Evolutionary conservation across 208 protist species (phyloP), one percentile per base, ranked within the genome.

Genomic region (Leishmania turanica): DNA sequence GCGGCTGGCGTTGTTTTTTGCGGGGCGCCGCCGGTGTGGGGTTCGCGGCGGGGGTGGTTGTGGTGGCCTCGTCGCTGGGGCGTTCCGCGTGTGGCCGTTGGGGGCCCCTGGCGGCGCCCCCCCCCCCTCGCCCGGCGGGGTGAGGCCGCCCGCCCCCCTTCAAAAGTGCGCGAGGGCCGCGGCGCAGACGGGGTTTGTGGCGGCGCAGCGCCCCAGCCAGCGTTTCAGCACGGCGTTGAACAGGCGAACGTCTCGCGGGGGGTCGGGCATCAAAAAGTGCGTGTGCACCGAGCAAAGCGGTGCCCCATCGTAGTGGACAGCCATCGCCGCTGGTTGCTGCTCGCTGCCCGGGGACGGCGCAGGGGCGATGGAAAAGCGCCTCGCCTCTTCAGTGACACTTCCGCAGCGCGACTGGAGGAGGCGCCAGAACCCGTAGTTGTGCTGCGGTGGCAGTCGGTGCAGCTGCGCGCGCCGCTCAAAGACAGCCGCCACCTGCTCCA

Each of bases 381-480:
- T 53, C 17, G 87, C 90, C 74, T 96, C 90, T 1, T 81, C 69
- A 0, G 79, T 51, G 27, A 84, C 74, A 62, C 81, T 81, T 1
- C 77, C 80, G 5, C 77, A 60, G 3, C 70, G 75, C 6, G 87
- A 78, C 66, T 96, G 92, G 58, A 94, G 83, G 45, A 97, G 78
- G n/a, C 94, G 90, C 94, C 94, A 97, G 77, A 91, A 97, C 0
- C 92, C 92, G 81, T 95, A 97, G 84, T 97, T 97, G 84, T 93
- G 89, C 72, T 96, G 90, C 49, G 86, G 85, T 31, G 91, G 89
- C 17, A 95, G 78, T 45, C 87, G 79, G 73, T 89, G 81, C 65
- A 93, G 77, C 60, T 69, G 76, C 60, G 31, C 82, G 37, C 70
- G 51, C 9, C 60, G 53, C 64, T 76, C 51, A 75, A 90, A 92